Evolutionary conservation across 495 filamentous ascomycete genomes (phyloP).

Genomic region (Podospora tetraspora): DNA sequence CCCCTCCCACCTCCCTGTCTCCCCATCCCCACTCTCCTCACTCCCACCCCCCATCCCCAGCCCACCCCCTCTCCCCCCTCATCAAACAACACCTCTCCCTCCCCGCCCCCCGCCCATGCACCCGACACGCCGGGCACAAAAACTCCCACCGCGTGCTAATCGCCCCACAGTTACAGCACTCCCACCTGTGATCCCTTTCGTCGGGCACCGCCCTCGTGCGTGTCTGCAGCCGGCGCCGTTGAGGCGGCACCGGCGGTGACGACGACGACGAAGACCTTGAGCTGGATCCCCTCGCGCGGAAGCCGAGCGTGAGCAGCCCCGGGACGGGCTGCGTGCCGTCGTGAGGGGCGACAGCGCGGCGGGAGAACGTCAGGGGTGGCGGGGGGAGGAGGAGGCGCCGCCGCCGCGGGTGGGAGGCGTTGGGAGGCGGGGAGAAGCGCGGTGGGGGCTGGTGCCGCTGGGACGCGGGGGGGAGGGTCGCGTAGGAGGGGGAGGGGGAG

Average conservation of each 20-base stretch:
- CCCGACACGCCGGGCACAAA: slow-evolving; percentile 5
- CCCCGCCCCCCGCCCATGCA: neutral
- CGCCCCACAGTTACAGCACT: slow-evolving; percentile 13
- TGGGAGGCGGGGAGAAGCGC: no score
- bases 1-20: neutral
- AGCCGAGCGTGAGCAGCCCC: neutral
- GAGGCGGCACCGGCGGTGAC: no score
- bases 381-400: no score
- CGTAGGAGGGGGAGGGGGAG: no score
- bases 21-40: neutral
- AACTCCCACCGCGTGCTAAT: slow-evolving; percentile 9
- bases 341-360: no score
- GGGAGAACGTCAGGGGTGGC: neutral
- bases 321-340: no score
- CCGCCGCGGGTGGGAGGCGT: no score
- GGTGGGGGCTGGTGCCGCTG: no score
- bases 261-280: no score
- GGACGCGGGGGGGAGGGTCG: no score
- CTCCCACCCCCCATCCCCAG: neutral
- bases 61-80: neutral
- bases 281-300: neutral
- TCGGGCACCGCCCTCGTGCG: no score
- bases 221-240: no score
- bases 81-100: neutral
- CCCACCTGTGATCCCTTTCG: slow-evolving; percentile 3